Conservation (phyloP, 306 rosid genomes). For the Vigna nakashimae region DNA sequence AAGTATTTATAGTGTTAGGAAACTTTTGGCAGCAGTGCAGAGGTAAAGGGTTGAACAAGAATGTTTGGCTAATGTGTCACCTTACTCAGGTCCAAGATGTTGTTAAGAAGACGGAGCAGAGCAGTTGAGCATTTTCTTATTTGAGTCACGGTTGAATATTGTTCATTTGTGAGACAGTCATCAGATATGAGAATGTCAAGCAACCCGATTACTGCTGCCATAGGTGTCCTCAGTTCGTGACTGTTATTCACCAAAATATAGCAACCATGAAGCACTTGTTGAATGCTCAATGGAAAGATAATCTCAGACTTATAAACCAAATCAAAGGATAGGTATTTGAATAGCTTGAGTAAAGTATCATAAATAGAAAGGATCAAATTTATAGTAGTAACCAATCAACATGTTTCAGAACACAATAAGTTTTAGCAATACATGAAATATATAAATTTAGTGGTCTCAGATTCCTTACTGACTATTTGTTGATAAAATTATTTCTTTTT, state of each 20-base stretch:
- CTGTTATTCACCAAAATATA: slow-evolving; percentile 55
- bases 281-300: slow-evolving; percentile 18
- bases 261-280: slow-evolving; percentile 20
- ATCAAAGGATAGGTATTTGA: slow-evolving; percentile 4
- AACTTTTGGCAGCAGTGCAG: slow-evolving; percentile 7
- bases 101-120: slow-evolving; percentile 93
- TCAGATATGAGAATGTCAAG: slow-evolving; percentile 96
- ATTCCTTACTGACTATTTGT: not conserved
- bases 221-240: slow-evolving; percentile 98
- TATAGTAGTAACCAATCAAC: not conserved
- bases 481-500: slow-evolving; percentile 8
- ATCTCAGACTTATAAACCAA: slow-evolving; percentile 14
- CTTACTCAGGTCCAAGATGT: slow-evolving; percentile 97
- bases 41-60: slow-evolving; percentile 21
- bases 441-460: not conserved
- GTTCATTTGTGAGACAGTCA: slow-evolving; percentile 96
- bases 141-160: slow-evolving; percentile 88
- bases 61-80: slow-evolving; percentile 48
- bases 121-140: slow-evolving; percentile 97
- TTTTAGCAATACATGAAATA: too few relatives aligned
- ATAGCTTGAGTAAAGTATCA: not conserved
- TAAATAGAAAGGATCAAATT: not conserved
- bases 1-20: slow-evolving; percentile 37
- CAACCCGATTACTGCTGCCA: slow-evolving; percentile 99
- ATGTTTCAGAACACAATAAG: too few relatives aligned